phyloP scores from a whole-genome alignment of 257 asterid genomes.

The Solanum piurae region DNA sequence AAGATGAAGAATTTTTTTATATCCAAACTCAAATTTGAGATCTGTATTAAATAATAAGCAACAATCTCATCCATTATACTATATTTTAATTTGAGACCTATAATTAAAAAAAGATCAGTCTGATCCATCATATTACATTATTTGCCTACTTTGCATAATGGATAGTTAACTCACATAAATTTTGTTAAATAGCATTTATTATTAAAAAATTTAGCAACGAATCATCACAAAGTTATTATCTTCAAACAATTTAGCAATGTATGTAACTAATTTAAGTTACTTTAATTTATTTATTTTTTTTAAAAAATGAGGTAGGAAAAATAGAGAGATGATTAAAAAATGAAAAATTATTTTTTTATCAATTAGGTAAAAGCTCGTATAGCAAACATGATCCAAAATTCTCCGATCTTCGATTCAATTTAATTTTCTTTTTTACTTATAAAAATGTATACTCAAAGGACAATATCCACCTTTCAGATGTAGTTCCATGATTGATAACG shows the following conservation, averaged over 20 bases:
- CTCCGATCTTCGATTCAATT: no score
- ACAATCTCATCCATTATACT: no score
- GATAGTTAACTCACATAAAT: neutral
- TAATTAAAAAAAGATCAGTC: no score
- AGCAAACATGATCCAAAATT: no score
- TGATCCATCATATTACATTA: neutral
- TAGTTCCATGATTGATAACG: neutral
- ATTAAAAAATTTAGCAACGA: neutral
- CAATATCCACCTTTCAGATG: neutral
- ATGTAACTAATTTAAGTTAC: no score
- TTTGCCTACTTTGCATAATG: neutral
- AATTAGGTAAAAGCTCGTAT: no score
- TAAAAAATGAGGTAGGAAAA: neutral
- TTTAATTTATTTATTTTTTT: no score
- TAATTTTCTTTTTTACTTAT: neutral
- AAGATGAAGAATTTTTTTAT: neutral
- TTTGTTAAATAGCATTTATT: no score
- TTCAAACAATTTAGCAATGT: neutral
- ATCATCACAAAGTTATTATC: neutral
- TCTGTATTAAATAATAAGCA: fast-evolving
- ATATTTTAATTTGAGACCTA: no score
- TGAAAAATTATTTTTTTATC: no score
- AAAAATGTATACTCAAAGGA: neutral
- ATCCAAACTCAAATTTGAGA: no score
- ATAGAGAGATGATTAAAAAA: no score